Conservation (phyloP, 179 eudicot species). For the Vitellaria paradoxa region DNA sequence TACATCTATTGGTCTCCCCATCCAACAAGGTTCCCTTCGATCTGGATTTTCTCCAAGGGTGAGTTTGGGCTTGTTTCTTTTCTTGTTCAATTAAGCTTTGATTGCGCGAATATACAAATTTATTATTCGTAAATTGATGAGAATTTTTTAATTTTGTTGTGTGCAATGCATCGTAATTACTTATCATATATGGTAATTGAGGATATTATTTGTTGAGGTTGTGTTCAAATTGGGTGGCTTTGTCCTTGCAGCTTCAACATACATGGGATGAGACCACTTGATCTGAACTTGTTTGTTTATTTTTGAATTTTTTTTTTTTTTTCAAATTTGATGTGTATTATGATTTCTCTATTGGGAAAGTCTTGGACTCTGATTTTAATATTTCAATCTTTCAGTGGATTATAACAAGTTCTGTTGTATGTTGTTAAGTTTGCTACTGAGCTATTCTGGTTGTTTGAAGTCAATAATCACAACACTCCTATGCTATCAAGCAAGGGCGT, state of each 20-base stretch:
- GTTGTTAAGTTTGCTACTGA: too few species aligned
- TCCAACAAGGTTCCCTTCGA: conserved; percentile 10
- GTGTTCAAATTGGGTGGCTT: not conserved
- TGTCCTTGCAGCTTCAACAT: not conserved
- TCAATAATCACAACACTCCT: too few species aligned
- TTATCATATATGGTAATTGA: not conserved
- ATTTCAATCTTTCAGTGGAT: too few species aligned
- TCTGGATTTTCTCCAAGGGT: conserved; percentile 10
- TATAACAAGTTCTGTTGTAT: too few species aligned
- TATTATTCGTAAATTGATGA: not conserved
- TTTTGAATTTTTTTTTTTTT: too few species aligned
- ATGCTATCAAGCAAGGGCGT: too few species aligned
- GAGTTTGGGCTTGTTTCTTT: not conserved
- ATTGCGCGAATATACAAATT: not conserved
- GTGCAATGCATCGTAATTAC: too few species aligned
- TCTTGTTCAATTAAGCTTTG: not conserved
- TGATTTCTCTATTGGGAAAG: too few species aligned
- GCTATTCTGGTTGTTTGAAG: too few species aligned
- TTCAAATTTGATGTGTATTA: too few species aligned
- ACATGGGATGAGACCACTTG: not conserved
- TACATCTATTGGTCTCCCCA: conserved; percentile 1
- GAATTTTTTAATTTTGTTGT: not conserved
- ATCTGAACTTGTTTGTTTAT: not conserved
- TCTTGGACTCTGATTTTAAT: too few species aligned
- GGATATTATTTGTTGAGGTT: not conserved